Base-by-base conservation (phyloP, 345 rosid genomes). In the Arabis alpina region DNA sequence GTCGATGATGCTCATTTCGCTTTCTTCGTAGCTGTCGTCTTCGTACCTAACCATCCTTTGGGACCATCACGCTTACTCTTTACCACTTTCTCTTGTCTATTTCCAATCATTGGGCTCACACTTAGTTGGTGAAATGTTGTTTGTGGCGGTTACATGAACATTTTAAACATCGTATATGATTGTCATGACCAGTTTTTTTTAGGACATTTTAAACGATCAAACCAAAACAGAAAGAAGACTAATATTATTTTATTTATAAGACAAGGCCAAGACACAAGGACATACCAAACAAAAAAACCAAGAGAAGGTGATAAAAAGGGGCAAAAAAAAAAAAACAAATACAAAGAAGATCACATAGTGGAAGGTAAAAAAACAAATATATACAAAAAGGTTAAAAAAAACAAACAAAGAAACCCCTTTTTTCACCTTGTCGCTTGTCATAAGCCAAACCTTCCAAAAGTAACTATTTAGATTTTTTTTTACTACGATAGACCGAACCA, bases 261-360 rank as follows among this genome's bases (percentile, higher is more conserved):
- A 75, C 78, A 75, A 75, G 78, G 78, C 78, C 69, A 68, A 75
- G 64, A 57, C 51, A 61, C 74, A 75, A 68, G 74, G 70, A 39
- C 74, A 60, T 75, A 68, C 64, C 64, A 61, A 61, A 67, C 27
- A 61, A 60, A 66, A 44, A 65, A 37, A 48, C 14, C 57, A 68
- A 45, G 64, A 68, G 64, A 61, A 68, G 56, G 64, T 53, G 59
- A 61, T 19, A 10, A 7, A 41, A 14, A 61, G 64, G 57, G 59
- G 59, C 2, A 1, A 58, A 51, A 66, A 41, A 66, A 41, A 12
- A 1, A 25, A 4, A 27, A 32, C 24, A 53, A 53, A 13, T 11
- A 70, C 52, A 72, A 54, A 56, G 43, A 47, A 74, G 41, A 65
- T 50, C 44, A 57, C 52, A 58, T 4, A n/a, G 64, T 39, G 37